These are phyloP conservation scores for Rhodomyrtus psidioides DNA, from an alignment of 441 rosid species.

Conservation along the genomic window DNA sequence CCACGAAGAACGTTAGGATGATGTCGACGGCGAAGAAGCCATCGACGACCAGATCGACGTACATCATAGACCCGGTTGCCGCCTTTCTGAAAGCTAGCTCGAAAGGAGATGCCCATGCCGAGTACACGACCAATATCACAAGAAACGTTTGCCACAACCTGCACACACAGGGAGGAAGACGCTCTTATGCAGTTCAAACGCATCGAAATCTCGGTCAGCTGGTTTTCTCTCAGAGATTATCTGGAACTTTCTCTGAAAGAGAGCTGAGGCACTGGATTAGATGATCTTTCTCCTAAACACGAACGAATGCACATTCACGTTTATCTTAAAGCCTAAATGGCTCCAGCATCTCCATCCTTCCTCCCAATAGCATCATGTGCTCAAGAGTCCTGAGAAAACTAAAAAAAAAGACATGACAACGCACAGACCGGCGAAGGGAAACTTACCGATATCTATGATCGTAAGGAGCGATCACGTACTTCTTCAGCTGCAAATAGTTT, in stretches of 20 bases:
- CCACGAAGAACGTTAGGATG: constrained; percentile 78
- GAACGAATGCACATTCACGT: no score
- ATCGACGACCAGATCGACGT: constrained; percentile 68
- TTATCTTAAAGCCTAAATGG: no score
- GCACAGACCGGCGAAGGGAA: not conserved
- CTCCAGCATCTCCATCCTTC: not conserved
- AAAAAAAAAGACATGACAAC: not conserved
- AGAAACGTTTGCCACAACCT: constrained; percentile 80
- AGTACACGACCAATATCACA: constrained; percentile 63
- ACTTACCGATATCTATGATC: constrained; percentile 79
- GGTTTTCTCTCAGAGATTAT: not conserved
- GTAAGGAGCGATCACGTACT: constrained; percentile 54
- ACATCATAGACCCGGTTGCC: constrained; percentile 34
- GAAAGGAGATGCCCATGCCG: constrained; percentile 85
- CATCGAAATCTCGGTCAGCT: not conserved
- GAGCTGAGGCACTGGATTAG: not conserved
- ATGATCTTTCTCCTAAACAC: not conserved
- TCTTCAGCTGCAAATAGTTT: constrained; percentile 31
- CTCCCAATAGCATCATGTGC: not conserved
- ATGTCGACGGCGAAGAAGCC: constrained; percentile 72
- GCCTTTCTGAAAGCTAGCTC: constrained; percentile 67
- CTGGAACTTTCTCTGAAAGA: not conserved
- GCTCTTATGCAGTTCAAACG: not conserved
- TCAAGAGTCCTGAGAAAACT: not conserved
- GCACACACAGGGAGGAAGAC: not conserved